Evolutionary conservation across 352 stramenopile species (phyloP), one percentile per base, ranked within the genome.

Genomic region (Elongisporangium undulatum): DNA sequence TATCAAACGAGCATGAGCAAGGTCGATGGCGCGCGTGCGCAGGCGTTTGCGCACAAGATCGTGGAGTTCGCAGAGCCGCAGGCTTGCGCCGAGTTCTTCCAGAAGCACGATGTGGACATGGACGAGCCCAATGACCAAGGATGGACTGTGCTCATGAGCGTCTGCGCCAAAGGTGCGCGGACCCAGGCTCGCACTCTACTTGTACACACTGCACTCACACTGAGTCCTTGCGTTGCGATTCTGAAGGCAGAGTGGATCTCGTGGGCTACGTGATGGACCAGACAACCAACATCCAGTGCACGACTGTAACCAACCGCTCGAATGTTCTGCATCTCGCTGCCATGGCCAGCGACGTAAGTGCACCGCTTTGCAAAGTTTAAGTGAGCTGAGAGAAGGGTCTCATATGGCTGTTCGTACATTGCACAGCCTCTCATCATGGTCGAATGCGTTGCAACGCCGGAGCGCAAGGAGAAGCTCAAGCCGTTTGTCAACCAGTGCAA

Each of bases 101-200:
- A 45, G 0, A 79, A 92, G 59, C 75, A 79, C 26, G 38, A 64
- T 1, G 72, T 93, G 23, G 72, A 92, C 55, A 86, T 91, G 21
- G 63, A 94, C 51, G 59, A 53, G 13, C 63, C 72, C 3, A 92
- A 89, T 51, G 70, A 53, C 15, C 65, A 74, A n/a, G 86, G 84
- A 24, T 92, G 82, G 68, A 95, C 73, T 51, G 58, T 95, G 22
- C 80, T 95, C 62, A 92, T 95, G 82, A 90, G 72, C 52, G 79
- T 84, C 52, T 90, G 84, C 51, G 79, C 81, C 26, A 85, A 69
- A 49, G 82, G 86, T 95, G 53, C 52, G 67, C 50, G 26, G 53
- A 12, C n/a, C n/a, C n/a, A n/a, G n/a, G n/a, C n/a, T n/a, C n/a
- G n/a, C n/a, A n/a, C n/a, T n/a, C n/a, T n/a, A n/a, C n/a, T n/a